These are phyloP conservation scores for Cicer pinnatifidum DNA, from an alignment of 306 rosid species.

Conservation along the genomic window DNA sequence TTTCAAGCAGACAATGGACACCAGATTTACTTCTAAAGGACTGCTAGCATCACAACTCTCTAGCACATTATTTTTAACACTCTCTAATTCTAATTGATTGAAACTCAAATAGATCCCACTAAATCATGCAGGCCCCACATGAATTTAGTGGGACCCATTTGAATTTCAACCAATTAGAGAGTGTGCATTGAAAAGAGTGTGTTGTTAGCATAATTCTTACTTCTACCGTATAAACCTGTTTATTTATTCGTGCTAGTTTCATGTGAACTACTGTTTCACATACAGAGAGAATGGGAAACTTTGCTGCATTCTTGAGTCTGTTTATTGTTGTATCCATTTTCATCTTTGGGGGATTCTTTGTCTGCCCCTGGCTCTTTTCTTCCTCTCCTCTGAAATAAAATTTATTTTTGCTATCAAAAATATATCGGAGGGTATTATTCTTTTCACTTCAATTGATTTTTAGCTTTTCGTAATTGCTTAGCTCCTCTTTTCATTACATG, in stretches of 20 bases:
- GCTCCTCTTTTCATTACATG: conserved; percentile 33
- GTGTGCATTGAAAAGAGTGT: no score
- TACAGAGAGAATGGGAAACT: conserved; percentile 4
- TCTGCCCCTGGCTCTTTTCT: conserved; percentile 2
- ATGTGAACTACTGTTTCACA: conserved; percentile 2
- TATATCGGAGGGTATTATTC: background rate
- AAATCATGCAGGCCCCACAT: no score
- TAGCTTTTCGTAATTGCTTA: conserved; percentile 34
- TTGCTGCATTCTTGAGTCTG: conserved; percentile 2
- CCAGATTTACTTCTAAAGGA: background rate
- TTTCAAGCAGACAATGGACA: conserved; percentile 1
- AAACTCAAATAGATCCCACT: no score
- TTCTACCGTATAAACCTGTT: background rate
- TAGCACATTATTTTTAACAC: no score
- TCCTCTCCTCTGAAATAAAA: background rate
- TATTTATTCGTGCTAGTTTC: background rate
- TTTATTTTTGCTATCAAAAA: background rate
- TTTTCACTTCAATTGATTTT: conserved; percentile 27
- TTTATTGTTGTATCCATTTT: conserved; percentile 10
- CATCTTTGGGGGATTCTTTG: conserved; percentile 14
- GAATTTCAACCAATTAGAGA: no score
- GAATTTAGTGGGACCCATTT: no score
- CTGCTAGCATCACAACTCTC: no score
- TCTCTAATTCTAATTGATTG: no score
- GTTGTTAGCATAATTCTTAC: background rate